Evolutionary conservation across 2,329 filamentous ascomycete genomes (phyloP), one percentile per base, ranked within the genome.

Genomic region (Arthrobotrys musiformis): DNA sequence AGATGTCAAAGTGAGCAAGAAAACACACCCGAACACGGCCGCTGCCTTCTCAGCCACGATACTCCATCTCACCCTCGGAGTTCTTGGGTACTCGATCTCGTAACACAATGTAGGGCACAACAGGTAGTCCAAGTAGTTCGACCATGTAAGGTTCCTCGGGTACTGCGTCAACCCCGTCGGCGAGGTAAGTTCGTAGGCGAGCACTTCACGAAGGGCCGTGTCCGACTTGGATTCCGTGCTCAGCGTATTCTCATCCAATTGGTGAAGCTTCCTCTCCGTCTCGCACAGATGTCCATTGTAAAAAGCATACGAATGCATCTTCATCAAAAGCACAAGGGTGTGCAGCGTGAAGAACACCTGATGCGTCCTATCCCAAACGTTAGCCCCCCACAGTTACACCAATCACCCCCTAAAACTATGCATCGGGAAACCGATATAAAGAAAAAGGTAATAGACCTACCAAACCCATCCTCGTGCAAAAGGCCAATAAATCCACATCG

Each of bases 261-360:
- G 89, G 69, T 88, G 89, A 11, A 99, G 87, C 9, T 93, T 90
- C 82, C 91, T 90, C 83, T 96, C 89, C 0, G 93, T 96, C 83
- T 95, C 93, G 80, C 91, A 92, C 15, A 99, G 86, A 83, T 99
- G 95, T 9, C 95, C 95, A 81, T 97, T 98, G 86, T 99, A 99
- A 84, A 98, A 99, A 24, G 93, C 92, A 82, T 97, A 99, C 4
- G 94, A 97, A 83, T 99, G 95, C 90, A 98, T 95, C 86, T 99
- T 99, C 95, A 99, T 99, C 61, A 97, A 89, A 19, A 99, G 87
- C 6, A 93, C 91, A 84, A 99, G 89, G 48, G 93, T 91, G 84
- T 99, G 95, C 35, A 99, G 86, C 9, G 94, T 91, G 80, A 99
- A 89, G 83, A 96, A 99, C 42, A 99, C 95, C 82, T 98, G 95